phyloP scores from a whole-genome alignment of 345 rosid genomes.

The Eucalyptus cladocalyx region DNA sequence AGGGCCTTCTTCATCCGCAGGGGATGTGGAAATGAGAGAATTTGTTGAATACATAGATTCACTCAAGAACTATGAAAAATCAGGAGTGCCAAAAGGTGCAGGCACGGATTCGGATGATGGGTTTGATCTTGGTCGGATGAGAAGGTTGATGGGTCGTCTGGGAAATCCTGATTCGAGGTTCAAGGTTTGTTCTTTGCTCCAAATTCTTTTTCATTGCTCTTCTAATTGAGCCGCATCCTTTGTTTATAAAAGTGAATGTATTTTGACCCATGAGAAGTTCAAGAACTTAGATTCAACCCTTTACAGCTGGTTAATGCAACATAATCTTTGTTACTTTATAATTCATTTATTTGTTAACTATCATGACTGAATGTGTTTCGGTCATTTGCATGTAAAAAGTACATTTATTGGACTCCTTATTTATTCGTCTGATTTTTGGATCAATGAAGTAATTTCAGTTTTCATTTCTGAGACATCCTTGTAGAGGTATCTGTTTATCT shows the following conservation, averaged over 20 bases:
- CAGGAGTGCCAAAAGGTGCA: conserved; percentile 72
- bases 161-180: conserved; percentile 64
- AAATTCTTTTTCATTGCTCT: not conserved
- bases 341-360: not conserved
- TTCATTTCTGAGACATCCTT: not conserved
- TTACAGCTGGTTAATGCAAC: not conserved
- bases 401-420: not conserved
- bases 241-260: not conserved
- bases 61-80: conserved; percentile 79
- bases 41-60: conserved; percentile 59
- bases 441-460: not conserved
- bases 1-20: not conserved
- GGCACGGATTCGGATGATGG: conserved; percentile 86
- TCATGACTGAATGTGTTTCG: not conserved
- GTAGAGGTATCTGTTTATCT: not conserved
- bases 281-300: not conserved
- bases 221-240: not conserved
- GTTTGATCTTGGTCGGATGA: conserved; percentile 76
- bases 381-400: not conserved
- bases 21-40: conserved; percentile 45
- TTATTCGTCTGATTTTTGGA: not conserved
- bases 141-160: conserved; percentile 60
- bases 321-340: not conserved
- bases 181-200: conserved; percentile 33
- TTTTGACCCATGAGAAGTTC: not conserved